These are phyloP conservation scores for Protoeuglena noctilucae DNA, from an alignment of 139 green algal genomes.

Conservation along the genomic window DNA sequence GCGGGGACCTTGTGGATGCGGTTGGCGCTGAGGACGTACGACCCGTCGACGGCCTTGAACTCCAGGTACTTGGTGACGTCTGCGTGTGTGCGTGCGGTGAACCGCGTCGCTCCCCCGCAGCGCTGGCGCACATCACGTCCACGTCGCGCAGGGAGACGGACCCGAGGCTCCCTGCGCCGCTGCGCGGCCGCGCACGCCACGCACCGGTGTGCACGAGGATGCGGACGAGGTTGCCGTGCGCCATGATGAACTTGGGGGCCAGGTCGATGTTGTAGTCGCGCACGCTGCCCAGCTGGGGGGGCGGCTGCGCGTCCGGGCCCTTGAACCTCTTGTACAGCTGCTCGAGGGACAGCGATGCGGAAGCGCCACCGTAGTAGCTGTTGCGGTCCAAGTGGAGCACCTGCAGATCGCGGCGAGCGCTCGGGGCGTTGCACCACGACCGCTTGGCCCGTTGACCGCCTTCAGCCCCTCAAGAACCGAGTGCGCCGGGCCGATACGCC, in stretches of 20 bases:
- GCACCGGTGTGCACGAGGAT: too few relatives aligned
- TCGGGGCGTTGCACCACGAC: too few relatives aligned
- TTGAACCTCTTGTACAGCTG: conserved; percentile 42
- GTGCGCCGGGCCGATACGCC: too few relatives aligned
- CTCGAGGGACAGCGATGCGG: conserved; percentile 80
- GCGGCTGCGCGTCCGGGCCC: not conserved
- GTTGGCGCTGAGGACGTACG: conserved; percentile 58
- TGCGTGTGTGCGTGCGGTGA: too few relatives aligned
- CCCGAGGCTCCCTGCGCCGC: too few relatives aligned
- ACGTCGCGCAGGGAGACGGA: too few relatives aligned
- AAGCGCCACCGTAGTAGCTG: conserved; percentile 93
- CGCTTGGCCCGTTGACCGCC: too few relatives aligned
- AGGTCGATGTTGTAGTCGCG: conserved; percentile 97
- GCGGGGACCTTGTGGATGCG: conserved; percentile 78
- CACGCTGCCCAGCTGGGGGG: conserved; percentile 44
- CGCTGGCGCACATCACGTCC: too few relatives aligned
- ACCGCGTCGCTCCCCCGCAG: too few relatives aligned
- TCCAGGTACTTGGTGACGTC: conserved; percentile 96
- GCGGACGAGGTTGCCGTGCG: conserved; percentile 66
- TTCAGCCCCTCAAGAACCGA: too few relatives aligned
- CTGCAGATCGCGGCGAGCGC: conserved; percentile 27
- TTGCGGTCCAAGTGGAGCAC: conserved; percentile 97
- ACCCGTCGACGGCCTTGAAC: conserved; percentile 96
- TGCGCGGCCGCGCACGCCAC: too few relatives aligned
- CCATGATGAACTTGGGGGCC: conserved; percentile 99